These are phyloP conservation scores for Acacia pycnantha DNA, from an alignment of 331 rosid genomes.

Conservation along the genomic window DNA sequence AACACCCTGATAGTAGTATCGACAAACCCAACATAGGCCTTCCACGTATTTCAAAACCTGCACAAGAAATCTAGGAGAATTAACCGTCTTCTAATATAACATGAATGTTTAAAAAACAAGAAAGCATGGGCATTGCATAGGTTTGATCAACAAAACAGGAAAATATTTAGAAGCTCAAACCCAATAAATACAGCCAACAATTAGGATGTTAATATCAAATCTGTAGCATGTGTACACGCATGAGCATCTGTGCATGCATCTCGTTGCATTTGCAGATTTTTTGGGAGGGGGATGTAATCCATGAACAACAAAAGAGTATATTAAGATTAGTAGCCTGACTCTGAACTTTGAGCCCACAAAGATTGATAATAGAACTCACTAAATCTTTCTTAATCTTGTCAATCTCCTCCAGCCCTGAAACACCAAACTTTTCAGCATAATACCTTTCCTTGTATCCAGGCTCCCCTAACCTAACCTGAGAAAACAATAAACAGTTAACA, in stretches of 20 bases:
- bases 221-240: background rate
- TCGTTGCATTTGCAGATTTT: background rate
- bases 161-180: constrained; percentile 11
- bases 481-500: constrained; percentile 14
- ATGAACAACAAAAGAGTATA: background rate
- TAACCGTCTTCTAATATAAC: constrained; percentile 22
- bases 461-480: constrained; percentile 89
- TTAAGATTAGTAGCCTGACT: background rate
- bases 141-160: constrained; percentile 18
- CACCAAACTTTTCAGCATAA: constrained; percentile 85
- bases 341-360: constrained; percentile 15
- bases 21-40: constrained; percentile 98
- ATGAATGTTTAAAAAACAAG: constrained; percentile 8
- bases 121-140: background rate
- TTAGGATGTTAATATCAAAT: background rate
- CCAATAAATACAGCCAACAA: constrained; percentile 15
- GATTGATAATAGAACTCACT: constrained; percentile 33
- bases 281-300: background rate
- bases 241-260: background rate
- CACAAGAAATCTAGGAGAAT: constrained; percentile 30
- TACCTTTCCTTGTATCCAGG: constrained; percentile 96
- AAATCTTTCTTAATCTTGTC: constrained; percentile 56
- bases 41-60: constrained; percentile 90
- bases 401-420: constrained; percentile 54
- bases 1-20: constrained; percentile 94